Evolutionary conservation across 164 flowering plant species (phyloP), one percentile per base, ranked within the genome.

Genomic region (Vitis amurensis): DNA sequence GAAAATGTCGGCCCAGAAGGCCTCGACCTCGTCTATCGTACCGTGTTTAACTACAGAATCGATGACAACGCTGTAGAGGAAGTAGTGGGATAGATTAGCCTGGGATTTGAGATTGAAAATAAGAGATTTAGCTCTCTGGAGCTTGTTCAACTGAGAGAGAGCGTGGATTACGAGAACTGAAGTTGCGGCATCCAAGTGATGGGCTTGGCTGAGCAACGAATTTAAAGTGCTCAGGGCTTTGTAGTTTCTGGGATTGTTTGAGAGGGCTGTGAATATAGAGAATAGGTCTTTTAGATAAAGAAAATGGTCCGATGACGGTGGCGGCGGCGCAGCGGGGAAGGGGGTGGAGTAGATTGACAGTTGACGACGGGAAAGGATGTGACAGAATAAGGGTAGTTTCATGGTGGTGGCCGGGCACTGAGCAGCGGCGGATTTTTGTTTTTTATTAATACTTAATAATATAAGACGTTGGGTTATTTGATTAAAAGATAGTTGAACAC

Each of bases 51-150:
- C 78, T 60, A 83, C 50, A 23, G 79, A 73, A 50, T 77, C 76
- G 69, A 75, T 50, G 1, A 79, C 81, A 19, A 81, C 57, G 61
- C 86, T 75, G 60, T 72, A 83, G 44, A 78, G 59, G 23, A 83
- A 81, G 48, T 55, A 71, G 29, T 69, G 71, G 13, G 74, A 61
- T 3, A 81, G 56, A 3, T 64, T 77, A n/a, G 68, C 72, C 44
- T 64, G 71, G 57, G 60, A 75, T 56, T 53, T 74, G 48, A 83
- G 61, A 29, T 73, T 23, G 8, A 60, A 31, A 8, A 83, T 11
- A 58, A 83, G 68, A 48, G 55, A 16, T 66, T 65, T 76, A 0
- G 83, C 80, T 67, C 86, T 71, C 13, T 53, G 68, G 29, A 83
- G 77, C 63, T 80, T 83, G 57, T 60, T 78, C 64, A 80, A 64